Evolutionary conservation across 805 yeast genomes (phyloP), one percentile per base, ranked within the genome.

Genomic region (Teunomyces gatunensis): DNA sequence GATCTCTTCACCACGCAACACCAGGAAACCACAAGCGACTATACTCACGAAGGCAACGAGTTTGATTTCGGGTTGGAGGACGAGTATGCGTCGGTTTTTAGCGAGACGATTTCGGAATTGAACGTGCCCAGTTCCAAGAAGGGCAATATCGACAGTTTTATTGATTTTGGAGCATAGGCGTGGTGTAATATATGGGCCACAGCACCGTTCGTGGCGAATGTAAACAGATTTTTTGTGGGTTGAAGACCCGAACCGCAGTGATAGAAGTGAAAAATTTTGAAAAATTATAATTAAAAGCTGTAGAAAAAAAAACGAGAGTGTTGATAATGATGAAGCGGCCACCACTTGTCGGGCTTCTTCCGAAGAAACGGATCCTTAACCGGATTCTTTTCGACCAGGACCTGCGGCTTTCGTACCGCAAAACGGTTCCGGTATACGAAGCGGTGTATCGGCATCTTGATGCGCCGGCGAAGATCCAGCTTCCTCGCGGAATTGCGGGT

Each of bases 321-420:
- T 15, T 9, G 5, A 7, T 18, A 11, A 6, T 13, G 17, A 28
- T 29, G 34, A 25, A 47, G 20, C 50, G 69, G 27, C 73, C 74
- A 0, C 46, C 56, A 2, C 60, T 70, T 9, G 36, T 46, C 20
- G 40, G 60, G 5, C 51, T 73, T 25, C 74, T 87, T 7, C 94
- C 95, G 4, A 70, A 77, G 17, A 79, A 79, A 60, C 77, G 77
- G 48, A 66, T 77, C 20, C 61, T 85, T 42, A 84, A 84, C 52
- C 67, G 80, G 43, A 69, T 84, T 15, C 68, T 87, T 5, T 87
- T 86, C 59, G 91, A 87, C 56, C 70, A 81, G 51, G 87, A 85
- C 60, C 73, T 86, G 39, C 66, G 81, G 41, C 69, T 81, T 35
- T 71, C 81, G 1, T 81, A 78, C 53, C 63, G 64, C 10, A 81